Percentiles rank a stretch among this genome's conserved stretches.
Evolutionary conservation across 1,139 yeast species (phyloP).

Genomic region (Kodamaea sp.): DNA sequence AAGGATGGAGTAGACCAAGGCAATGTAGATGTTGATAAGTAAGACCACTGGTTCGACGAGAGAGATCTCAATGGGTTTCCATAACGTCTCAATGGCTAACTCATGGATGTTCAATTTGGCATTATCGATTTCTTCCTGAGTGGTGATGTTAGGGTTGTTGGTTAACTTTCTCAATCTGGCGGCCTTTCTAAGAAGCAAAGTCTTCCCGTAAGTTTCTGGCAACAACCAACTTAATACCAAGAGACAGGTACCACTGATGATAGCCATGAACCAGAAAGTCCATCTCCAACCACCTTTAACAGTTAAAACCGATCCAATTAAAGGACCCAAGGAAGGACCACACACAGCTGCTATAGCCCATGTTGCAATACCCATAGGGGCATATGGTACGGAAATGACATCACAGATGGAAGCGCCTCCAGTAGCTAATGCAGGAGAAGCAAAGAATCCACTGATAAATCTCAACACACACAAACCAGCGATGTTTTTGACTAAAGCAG

Average conservation of each 20-base stretch:
- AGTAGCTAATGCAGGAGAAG: slow-evolving; percentile 39
- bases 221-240: slow-evolving; percentile 27
- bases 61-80: slow-evolving; percentile 49
- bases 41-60: slow-evolving; percentile 48
- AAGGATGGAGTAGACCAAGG: slow-evolving; percentile 54
- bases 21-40: slow-evolving; percentile 49
- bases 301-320: slow-evolving; percentile 34
- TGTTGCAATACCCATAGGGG: slow-evolving; percentile 34
- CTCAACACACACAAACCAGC: slow-evolving; percentile 34
- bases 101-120: slow-evolving; percentile 19
- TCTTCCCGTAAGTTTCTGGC: slow-evolving; percentile 38
- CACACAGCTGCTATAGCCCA: slow-evolving; percentile 40
- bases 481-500: slow-evolving; percentile 32
- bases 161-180: slow-evolving; percentile 35
- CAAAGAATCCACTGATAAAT: slow-evolving; percentile 37
- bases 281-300: slow-evolving; percentile 38
- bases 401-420: slow-evolving; percentile 42
- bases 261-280: slow-evolving; percentile 42
- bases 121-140: slow-evolving; percentile 31
- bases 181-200: slow-evolving; percentile 38
- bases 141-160: slow-evolving; percentile 32
- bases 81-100: slow-evolving; percentile 42
- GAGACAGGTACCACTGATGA: slow-evolving; percentile 29
- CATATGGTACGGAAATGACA: slow-evolving; percentile 25
- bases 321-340: slow-evolving; percentile 42